These are phyloP conservation scores for Cercophora samala DNA, from an alignment of 495 filamentous ascomycete species.

Conservation along the genomic window DNA sequence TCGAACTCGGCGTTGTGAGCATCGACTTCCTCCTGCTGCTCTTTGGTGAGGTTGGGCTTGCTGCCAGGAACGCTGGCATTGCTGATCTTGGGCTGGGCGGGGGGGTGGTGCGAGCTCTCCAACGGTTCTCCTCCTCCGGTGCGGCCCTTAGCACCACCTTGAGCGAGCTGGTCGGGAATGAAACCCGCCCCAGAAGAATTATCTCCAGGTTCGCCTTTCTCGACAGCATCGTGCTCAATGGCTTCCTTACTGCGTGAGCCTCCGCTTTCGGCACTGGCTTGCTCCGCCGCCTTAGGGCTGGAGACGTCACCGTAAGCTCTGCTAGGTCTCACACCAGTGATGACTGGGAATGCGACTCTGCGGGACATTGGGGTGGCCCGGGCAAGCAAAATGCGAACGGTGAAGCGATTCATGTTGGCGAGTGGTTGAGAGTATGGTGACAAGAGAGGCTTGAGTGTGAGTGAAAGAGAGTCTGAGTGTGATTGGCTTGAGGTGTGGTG, in stretches of 20 bases:
- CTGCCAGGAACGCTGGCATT: conserved; percentile 38
- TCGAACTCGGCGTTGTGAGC: conserved; percentile 52
- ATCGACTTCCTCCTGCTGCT: conserved; percentile 50
- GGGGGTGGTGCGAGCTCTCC: conserved; percentile 38
- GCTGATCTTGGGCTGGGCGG: conserved; percentile 46
- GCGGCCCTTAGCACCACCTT: conserved; percentile 33
- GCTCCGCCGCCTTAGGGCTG: conserved; percentile 36
- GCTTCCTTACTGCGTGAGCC: conserved; percentile 47
- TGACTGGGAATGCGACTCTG: neutral
- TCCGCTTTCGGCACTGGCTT: conserved; percentile 42
- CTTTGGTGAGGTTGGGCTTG: conserved; percentile 38
- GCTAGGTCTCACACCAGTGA: neutral
- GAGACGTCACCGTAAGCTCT: neutral
- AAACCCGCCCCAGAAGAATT: conserved; percentile 20
- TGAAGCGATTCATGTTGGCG: conserved; percentile 18
- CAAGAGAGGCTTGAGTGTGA: neutral
- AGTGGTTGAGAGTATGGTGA: neutral
- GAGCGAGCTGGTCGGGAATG: conserved; percentile 29
- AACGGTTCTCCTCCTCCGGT: conserved; percentile 42
- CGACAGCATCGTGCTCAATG: conserved; percentile 26
- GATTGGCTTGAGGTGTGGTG: neutral
- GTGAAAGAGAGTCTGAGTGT: neutral
- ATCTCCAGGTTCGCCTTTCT: conserved; percentile 24
- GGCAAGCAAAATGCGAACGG: conserved; percentile 3
- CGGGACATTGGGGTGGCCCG: neutral